Percentiles rank a stretch among this genome's conserved stretches.
Conservation (phyloP, 2,329 filamentous ascomycete species). For the Lachnellula arida region DNA sequence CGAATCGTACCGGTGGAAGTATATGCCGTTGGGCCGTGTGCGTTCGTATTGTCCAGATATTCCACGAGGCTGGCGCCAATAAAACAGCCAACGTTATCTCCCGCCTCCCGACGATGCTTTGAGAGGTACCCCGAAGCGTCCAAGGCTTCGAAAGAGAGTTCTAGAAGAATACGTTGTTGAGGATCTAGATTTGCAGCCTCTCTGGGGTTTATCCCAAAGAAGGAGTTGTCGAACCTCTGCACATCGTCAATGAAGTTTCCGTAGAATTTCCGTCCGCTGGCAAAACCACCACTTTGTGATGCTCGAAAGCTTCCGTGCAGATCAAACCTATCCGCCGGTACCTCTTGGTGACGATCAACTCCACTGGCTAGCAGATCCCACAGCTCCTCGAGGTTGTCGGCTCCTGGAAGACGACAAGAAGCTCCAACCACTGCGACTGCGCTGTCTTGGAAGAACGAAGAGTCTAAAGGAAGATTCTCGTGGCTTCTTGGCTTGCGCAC, state of each 20-base stretch:
- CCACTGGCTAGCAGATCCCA: slow-evolving; percentile 72
- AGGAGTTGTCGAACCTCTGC: slow-evolving; percentile 9
- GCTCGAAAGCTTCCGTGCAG: slow-evolving; percentile 6
- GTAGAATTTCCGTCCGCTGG: background rate
- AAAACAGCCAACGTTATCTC: slow-evolving; percentile 1
- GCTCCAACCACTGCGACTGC: slow-evolving; percentile 49
- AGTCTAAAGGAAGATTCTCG: no score
- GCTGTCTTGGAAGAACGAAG: background rate
- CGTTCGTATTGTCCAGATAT: slow-evolving; percentile 1
- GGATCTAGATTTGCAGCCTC: slow-evolving; percentile 23
- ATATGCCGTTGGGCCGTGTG: background rate
- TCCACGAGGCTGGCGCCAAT: background rate
- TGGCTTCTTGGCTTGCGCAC: no score
- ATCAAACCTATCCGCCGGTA: slow-evolving; percentile 11
- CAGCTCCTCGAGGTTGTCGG: slow-evolving; percentile 53
- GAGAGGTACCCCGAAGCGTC: background rate
- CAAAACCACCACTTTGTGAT: background rate
- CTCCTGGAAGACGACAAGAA: slow-evolving; percentile 48
- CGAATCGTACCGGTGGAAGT: slow-evolving; percentile 2
- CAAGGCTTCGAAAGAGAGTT: slow-evolving; percentile 9
- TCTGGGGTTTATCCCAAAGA: slow-evolving; percentile 11
- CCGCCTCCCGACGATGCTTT: background rate
- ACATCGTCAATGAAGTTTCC: slow-evolving; percentile 12
- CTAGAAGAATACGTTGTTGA: slow-evolving; percentile 10
- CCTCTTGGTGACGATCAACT: slow-evolving; percentile 30